A percentile compares a stretch with the other conserved stretches of the same genome.
Evolutionary conservation across 805 yeast genomes (phyloP).

Genomic region (Myxozyma sirexii): DNA sequence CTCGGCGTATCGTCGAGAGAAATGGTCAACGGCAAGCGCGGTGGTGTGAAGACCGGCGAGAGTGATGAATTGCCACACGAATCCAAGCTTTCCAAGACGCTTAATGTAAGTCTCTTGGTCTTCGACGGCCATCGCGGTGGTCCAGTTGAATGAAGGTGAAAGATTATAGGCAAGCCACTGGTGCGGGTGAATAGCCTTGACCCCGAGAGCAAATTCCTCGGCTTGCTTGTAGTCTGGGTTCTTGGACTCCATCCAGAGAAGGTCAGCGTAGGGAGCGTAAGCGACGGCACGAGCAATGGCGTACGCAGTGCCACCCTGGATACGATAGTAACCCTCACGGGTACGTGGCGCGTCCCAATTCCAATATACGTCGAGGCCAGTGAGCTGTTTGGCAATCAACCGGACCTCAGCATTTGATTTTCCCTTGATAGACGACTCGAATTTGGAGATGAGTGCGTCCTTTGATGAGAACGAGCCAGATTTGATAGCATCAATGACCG

Average conservation of each 20-base stretch:
- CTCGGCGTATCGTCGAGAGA: slow-evolving; percentile 73
- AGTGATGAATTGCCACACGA: slow-evolving; percentile 97
- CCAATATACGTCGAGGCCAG: slow-evolving; percentile 47
- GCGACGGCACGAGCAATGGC: slow-evolving; percentile 97
- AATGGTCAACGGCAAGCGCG: slow-evolving; percentile 86
- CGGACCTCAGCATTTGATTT: slow-evolving; percentile 81
- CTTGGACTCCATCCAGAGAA: slow-evolving; percentile 98
- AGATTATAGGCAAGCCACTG: slow-evolving; percentile 97
- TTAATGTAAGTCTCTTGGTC: slow-evolving; percentile 91
- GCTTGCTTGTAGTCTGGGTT: slow-evolving; percentile 94
- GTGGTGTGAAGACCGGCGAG: slow-evolving; percentile 96
- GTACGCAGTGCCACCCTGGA: slow-evolving; percentile 95
- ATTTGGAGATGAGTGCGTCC: slow-evolving; percentile 62
- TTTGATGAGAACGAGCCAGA: slow-evolving; percentile 62
- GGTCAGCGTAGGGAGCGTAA: slow-evolving; percentile 90
- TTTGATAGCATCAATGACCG: slow-evolving; percentile 80
- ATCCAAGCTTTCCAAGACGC: slow-evolving; percentile 85
- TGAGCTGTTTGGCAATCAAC: slow-evolving; percentile 51
- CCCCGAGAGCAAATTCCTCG: slow-evolving; percentile 91
- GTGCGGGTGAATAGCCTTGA: slow-evolving; percentile 74
- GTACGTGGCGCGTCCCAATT: slow-evolving; percentile 80
- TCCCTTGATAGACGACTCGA: slow-evolving; percentile 57
- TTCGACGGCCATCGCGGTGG: slow-evolving; percentile 80
- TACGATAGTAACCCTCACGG: slow-evolving; percentile 95
- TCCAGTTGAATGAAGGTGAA: slow-evolving; percentile 98